Percentiles rank a stretch among this genome's conserved stretches.
phyloP scores from a whole-genome alignment of 2,329 filamentous ascomycete genomes.

The Nigrospora sphaerica region DNA sequence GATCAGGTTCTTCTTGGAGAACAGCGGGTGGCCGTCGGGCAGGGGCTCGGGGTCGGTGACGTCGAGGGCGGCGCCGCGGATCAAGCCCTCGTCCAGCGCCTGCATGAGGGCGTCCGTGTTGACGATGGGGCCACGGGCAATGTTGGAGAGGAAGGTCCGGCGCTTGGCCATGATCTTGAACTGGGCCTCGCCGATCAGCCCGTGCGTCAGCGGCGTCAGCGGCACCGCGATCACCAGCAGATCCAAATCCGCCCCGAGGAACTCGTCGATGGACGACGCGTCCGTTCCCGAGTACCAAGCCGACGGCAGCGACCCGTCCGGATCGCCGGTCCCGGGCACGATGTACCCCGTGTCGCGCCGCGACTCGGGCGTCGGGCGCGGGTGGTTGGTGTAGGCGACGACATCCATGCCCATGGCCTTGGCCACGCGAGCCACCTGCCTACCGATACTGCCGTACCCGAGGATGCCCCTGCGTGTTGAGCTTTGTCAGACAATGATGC shows the following conservation, averaged over 20 bases:
- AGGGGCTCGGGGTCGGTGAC: conserved; percentile 66
- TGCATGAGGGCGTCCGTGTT: conserved; percentile 41
- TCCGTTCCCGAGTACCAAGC: conserved; percentile 32
- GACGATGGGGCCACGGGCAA: conserved; percentile 44
- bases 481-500: conserved; percentile 2
- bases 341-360: conserved; percentile 54
- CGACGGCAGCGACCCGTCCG: conserved; percentile 29
- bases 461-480: conserved; percentile 25
- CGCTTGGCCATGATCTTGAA: conserved; percentile 25
- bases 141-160: conserved; percentile 54
- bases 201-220: conserved; percentile 28
- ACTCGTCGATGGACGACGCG: conserved; percentile 26
- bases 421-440: conserved; percentile 39
- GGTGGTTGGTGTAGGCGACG: conserved; percentile 59
- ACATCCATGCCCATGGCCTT: conserved; percentile 59
- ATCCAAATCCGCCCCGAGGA: conserved; percentile 34
- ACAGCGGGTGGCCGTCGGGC: conserved; percentile 53
- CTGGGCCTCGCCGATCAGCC: conserved; percentile 33
- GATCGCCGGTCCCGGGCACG: conserved; percentile 51
- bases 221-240: conserved; percentile 33
- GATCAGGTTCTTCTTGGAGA: conserved; percentile 54
- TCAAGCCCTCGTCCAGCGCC: conserved; percentile 35
- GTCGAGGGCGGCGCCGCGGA: conserved; percentile 56
- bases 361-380: conserved; percentile 51
- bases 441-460: conserved; percentile 37